phyloP scores from a whole-genome alignment of 192 early-diverging fungal genomes.

The Spizellomyces punctatus region DNA sequence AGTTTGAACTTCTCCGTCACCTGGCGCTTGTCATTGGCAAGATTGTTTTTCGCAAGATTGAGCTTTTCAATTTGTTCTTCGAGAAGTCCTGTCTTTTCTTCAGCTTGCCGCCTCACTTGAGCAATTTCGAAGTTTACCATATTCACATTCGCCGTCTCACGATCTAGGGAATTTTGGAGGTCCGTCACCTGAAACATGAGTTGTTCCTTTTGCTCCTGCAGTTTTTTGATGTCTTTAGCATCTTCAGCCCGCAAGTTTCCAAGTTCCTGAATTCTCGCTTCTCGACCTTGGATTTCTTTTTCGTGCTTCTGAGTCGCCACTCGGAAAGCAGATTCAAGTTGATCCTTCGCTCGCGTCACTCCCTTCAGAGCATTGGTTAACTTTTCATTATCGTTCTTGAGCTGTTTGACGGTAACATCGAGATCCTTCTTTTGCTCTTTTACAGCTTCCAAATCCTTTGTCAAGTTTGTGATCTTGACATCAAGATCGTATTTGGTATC shows the following conservation, averaged over 20 bases:
- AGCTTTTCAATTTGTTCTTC: slow-evolving; percentile 55
- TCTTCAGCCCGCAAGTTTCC: slow-evolving; percentile 41
- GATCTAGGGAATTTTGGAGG: slow-evolving; percentile 54
- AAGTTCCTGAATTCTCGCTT: slow-evolving; percentile 48
- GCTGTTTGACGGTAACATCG: slow-evolving; percentile 30
- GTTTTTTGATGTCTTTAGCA: slow-evolving; percentile 37
- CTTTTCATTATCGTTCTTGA: slow-evolving; percentile 48
- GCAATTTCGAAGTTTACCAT: slow-evolving; percentile 51
- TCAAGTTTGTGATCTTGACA: slow-evolving; percentile 29
- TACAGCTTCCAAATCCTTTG: slow-evolving; percentile 31
- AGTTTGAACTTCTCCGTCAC: slow-evolving; percentile 51
- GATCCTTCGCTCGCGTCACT: slow-evolving; percentile 45
- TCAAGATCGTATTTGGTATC: slow-evolving; percentile 43
- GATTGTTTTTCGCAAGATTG: slow-evolving; percentile 39
- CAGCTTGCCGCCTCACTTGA: slow-evolving; percentile 45
- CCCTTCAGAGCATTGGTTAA: slow-evolving; percentile 42
- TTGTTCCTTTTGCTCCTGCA: slow-evolving; percentile 58
- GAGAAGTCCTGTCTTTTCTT: slow-evolving; percentile 46
- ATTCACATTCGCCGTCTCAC: slow-evolving; percentile 51
- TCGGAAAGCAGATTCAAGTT: slow-evolving; percentile 41
- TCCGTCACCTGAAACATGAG: slow-evolving; percentile 63
- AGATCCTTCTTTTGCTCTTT: slow-evolving; percentile 41
- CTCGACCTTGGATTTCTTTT: slow-evolving; percentile 43
- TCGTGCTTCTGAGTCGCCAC: slow-evolving; percentile 44
- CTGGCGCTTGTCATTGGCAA: slow-evolving; percentile 53